Evolutionary conservation across 345 rosid species (phyloP).

Genomic region (Acer campestre): DNA sequence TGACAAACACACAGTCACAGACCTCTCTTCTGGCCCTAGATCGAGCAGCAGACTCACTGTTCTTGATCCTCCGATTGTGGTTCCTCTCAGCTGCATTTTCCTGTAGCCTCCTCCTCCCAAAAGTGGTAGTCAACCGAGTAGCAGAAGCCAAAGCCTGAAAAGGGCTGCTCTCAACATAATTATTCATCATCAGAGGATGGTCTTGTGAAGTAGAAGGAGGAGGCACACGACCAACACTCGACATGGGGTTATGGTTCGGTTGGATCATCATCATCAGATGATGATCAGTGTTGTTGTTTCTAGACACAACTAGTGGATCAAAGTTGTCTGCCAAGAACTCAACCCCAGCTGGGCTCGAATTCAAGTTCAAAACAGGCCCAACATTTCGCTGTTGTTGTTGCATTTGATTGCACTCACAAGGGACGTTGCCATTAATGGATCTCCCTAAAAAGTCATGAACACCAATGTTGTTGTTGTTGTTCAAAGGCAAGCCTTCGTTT

Average conservation of each 20-base stretch:
- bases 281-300: background rate
- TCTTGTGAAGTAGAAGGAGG: too few species aligned
- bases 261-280: background rate
- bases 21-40: slow-evolving; percentile 88
- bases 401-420: slow-evolving; percentile 15
- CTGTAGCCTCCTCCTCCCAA: slow-evolving; percentile 50
- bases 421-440: slow-evolving; percentile 34
- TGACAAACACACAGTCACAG: background rate
- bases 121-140: slow-evolving; percentile 26
- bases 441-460: slow-evolving; percentile 72
- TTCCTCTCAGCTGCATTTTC: slow-evolving; percentile 23
- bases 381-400: slow-evolving; percentile 30
- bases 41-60: slow-evolving; percentile 87
- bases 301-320: slow-evolving; percentile 27
- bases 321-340: slow-evolving; percentile 47
- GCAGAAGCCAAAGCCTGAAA: slow-evolving; percentile 42
- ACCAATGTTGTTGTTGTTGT: slow-evolving; percentile 29
- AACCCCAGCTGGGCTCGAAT: slow-evolving; percentile 46
- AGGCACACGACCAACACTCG: background rate
- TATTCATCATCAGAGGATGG: background rate
- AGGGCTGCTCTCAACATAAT: slow-evolving; percentile 12
- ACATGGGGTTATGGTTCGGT: background rate
- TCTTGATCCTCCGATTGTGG: slow-evolving; percentile 68
- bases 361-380: slow-evolving; percentile 60
- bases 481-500: slow-evolving; percentile 33